These are phyloP conservation scores for Yamadazyma jaroonii DNA, from an alignment of 1,139 yeast genomes.

Conservation along the genomic window DNA sequence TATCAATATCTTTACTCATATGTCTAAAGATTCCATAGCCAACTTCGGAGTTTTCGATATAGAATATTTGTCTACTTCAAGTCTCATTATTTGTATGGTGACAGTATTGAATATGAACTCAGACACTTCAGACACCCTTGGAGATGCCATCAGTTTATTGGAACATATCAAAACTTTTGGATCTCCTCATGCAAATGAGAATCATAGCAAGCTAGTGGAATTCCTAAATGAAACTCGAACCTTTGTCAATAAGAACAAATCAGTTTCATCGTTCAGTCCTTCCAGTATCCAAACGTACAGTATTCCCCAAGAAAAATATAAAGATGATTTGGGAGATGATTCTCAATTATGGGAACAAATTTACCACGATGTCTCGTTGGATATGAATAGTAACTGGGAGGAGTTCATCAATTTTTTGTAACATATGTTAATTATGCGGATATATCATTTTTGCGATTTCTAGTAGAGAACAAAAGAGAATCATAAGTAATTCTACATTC, in stretches of 20 bases:
- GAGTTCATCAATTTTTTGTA: conserved; percentile 4
- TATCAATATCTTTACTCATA: conserved; percentile 5
- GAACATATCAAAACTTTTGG: conserved; percentile 6
- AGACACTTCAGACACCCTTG: conserved; percentile 4
- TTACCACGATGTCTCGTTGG: conserved; percentile 6
- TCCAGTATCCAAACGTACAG: conserved; percentile 6
- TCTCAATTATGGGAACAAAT: conserved; percentile 6
- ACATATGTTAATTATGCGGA: not conserved
- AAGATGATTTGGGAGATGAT: conserved; percentile 2
- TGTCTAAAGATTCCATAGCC: conserved; percentile 5
- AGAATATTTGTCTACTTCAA: conserved; percentile 7
- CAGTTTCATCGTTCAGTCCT: not conserved
- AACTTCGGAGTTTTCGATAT: conserved; percentile 7
- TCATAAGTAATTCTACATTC: no score
- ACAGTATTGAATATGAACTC: conserved; percentile 5
- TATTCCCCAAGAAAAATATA: conserved; percentile 3
- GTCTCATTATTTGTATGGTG: conserved; percentile 6
- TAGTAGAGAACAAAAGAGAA: no score
- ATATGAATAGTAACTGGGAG: conserved; percentile 8
- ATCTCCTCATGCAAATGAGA: conserved; percentile 5
- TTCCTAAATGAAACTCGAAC: conserved; percentile 4
- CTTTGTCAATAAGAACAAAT: conserved; percentile 3
- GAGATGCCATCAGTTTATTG: conserved; percentile 4
- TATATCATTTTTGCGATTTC: no score
- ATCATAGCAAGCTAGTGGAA: conserved; percentile 3